Conservation (phyloP, 306 rosid species). For the Astragalus glycyphyllos region DNA sequence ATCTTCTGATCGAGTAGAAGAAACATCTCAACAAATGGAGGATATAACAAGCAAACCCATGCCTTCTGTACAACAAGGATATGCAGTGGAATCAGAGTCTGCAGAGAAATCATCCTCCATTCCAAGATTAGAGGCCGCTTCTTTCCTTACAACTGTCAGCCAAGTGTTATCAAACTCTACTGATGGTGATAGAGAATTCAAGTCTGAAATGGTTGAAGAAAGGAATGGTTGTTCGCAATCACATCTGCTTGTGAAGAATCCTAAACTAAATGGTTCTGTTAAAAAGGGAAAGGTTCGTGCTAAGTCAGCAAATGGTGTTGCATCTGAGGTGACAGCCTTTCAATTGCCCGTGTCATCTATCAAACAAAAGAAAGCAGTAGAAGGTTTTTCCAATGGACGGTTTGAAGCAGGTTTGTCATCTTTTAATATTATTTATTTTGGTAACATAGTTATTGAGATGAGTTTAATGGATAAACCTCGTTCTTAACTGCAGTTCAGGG, state of each 20-base stretch:
- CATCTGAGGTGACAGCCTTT: conserved; percentile 52
- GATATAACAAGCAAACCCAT: conserved; percentile 54
- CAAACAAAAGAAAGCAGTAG: conserved; percentile 70
- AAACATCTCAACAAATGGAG: conserved; percentile 58
- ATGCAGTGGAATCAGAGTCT: conserved; percentile 46
- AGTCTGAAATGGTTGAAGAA: conserved; percentile 58
- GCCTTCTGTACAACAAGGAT: conserved; percentile 51
- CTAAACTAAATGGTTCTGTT: conserved; percentile 49
- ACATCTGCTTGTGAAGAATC: conserved; percentile 58
- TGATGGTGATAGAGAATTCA: conserved; percentile 54
- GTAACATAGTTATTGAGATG: conserved; percentile 35
- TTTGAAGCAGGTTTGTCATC: conserved; percentile 86
- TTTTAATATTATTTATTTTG: conserved; percentile 24
- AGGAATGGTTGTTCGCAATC: conserved; percentile 51
- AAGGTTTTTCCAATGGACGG: conserved; percentile 69
- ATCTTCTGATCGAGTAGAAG: conserved; percentile 53
- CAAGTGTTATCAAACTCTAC: conserved; percentile 47
- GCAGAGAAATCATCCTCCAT: conserved; percentile 51
- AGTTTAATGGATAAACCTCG: conserved; percentile 46
- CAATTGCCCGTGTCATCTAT: conserved; percentile 56
- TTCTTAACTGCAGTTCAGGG: conserved; percentile 78
- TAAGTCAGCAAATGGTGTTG: conserved; percentile 49
- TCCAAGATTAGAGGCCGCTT: conserved; percentile 44
- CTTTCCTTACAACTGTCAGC: conserved; percentile 43
- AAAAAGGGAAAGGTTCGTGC: conserved; percentile 69